Base-by-base conservation (phyloP, 2,329 filamentous ascomycete genomes). In the Botrytis medusae region DNA sequence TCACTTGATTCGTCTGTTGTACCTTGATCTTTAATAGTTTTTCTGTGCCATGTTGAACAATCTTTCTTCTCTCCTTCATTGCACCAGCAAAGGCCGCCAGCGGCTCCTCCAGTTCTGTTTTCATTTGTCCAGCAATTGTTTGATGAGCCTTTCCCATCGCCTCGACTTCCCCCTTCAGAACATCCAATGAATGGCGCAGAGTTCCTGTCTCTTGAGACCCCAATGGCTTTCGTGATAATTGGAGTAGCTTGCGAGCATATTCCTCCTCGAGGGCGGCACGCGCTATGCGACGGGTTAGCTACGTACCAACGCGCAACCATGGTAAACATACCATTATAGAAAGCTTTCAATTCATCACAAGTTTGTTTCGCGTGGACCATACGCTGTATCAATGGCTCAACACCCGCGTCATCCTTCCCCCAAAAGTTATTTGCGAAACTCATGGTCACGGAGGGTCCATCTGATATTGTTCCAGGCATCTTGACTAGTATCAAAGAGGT, bases 321-420 rank as follows among this genome's bases (percentile, higher is more conserved):
- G 20, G n/a, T 69, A 68, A 76, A 80, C 86, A 77, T 85, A 95
- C 93, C 88, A 76, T 87, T 90, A 83, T 99, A 99, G 84, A 99
- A 99, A 16, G 91, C 86, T 81, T 93, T 95, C 69, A 99, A 84
- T 84, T 99, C 96, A 83, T 99, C 97, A 82, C 92, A 95, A 40
- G 96, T 98, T 79, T 92, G 90, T 86, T 99, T 99, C 67, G 96
- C 94, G 83, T 91, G 92, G 81, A 94, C 92, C 94, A 99, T 97
- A 80, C 96, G 95, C 82, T 95, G 93, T 44, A 99, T 88, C 80
- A 99, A 89, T 74, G 96, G 97, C 63, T 88, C 87, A 80, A 99
- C 95, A 81, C 96, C 97, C 69, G 95, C 96, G 86, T 99, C 96
- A 82, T 98, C 95, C 86, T 97, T 98, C 76, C 96, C 96, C 96